phyloP scores from a whole-genome alignment of 148 eudicot species.

The Silene latifolia region DNA sequence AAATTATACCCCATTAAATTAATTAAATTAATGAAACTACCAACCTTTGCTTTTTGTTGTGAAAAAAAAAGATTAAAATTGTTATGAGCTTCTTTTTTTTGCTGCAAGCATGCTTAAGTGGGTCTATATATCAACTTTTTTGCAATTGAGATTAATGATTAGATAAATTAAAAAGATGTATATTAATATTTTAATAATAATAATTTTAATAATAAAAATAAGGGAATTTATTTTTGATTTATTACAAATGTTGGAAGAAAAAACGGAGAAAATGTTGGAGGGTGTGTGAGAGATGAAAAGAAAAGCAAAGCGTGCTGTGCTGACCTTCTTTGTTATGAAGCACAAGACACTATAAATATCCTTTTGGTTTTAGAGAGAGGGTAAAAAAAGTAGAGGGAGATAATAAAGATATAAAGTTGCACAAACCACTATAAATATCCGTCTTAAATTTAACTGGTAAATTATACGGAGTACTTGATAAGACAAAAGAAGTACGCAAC shows the following conservation, averaged over 20 bases:
- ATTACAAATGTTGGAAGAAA: constrained; percentile 13
- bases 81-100: constrained; percentile 14
- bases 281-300: constrained; percentile 10
- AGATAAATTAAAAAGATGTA: neutral
- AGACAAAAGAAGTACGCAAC: too few relatives aligned
- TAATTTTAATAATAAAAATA: too few relatives aligned
- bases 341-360: constrained; percentile 25
- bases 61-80: neutral
- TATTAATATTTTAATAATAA: too few relatives aligned
- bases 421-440: too few relatives aligned
- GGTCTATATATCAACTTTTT: constrained; percentile 6
- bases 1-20: too few relatives aligned
- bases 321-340: constrained; percentile 23
- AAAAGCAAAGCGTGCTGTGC: constrained; percentile 41
- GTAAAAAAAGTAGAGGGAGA: too few relatives aligned
- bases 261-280: neutral
- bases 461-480: too few relatives aligned
- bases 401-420: too few relatives aligned
- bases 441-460: too few relatives aligned
- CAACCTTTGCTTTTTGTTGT: constrained; percentile 1
- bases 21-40: constrained; percentile 5
- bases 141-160: constrained; percentile 6
- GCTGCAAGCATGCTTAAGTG: constrained; percentile 32
- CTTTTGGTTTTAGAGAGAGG: neutral
- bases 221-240: too few relatives aligned